Evolutionary conservation across 805 yeast genomes (phyloP), one percentile per base, ranked within the genome.

Genomic region (Zygotorulaspora danielsina): DNA sequence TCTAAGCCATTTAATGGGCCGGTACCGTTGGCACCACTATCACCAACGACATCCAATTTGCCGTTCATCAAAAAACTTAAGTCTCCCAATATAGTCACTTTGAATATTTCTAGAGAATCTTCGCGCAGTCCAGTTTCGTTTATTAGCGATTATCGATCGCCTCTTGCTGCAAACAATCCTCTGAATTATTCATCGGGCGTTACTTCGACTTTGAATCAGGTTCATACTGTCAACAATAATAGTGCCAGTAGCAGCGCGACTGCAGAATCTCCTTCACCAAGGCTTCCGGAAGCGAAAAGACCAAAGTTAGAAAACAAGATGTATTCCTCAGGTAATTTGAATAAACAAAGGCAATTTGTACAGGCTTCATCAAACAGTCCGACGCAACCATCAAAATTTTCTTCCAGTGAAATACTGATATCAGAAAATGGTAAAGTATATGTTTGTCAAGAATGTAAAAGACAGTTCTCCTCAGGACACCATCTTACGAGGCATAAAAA

Each of bases 401-500:
- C 57, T 3, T 49, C 57, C 4, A 56, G 54, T 7, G 67, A 63
- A 38, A 50, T 62, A 10, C 47, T 63, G 15, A 48, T 58, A 9
- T 57, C 63, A 5, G 62, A 60, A 26, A 55, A 53, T 34, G 66
- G 66, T 10, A 63, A 61, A 45, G 54, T 59, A 18, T 63, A 63
- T 33, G 54, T 60, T 17, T 63, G 67, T 36, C 61, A 57, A 40
- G 64, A 57, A 36, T 63, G 67, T 49, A 54, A 54, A 21, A 52
- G 65, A 32, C 62, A 61, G 39, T 63, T 63, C 36, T 59, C 65
- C 1, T 61, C 66, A 1, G 67, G 67, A 5, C 67, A 63, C 39
- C 67, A 63, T 46, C 45, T 63, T 19, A 63, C 67, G 25, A 57
- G 67, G 35, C 67, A 63, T 42, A 63, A 63, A 44, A 63, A 62